Percentiles rank a stretch among this genome's conserved stretches.
Conservation (phyloP, 331 rosid genomes). For the Malus hybrid region DNA sequence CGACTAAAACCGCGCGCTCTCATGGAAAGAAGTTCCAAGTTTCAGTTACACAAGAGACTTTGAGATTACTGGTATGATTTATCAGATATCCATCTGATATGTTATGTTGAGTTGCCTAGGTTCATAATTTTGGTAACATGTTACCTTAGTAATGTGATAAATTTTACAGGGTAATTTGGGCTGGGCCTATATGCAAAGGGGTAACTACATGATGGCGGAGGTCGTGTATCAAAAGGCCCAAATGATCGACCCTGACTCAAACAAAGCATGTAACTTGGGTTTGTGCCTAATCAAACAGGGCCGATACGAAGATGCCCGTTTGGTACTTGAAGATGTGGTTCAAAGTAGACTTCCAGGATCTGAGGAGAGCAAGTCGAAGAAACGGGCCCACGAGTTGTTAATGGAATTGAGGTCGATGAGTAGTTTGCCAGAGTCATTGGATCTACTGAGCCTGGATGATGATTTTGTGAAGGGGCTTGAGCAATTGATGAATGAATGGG, state of each 20-base stretch:
- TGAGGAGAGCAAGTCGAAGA: slow-evolving; percentile 38
- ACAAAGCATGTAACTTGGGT: slow-evolving; percentile 81
- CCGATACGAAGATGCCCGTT: slow-evolving; percentile 45
- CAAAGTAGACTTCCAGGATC: slow-evolving; percentile 47
- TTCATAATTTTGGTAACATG: background rate
- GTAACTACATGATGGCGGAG: slow-evolving; percentile 78
- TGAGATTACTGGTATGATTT: slow-evolving; percentile 33
- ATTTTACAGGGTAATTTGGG: slow-evolving; percentile 70
- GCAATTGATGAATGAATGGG: slow-evolving; percentile 21
- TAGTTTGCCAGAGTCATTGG: slow-evolving; percentile 24
- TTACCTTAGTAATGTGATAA: background rate
- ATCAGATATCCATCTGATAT: background rate
- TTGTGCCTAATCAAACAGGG: slow-evolving; percentile 58
- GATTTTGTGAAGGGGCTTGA: slow-evolving; percentile 78
- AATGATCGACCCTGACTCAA: slow-evolving; percentile 78
- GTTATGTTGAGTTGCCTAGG: background rate
- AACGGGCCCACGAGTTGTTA: slow-evolving; percentile 51
- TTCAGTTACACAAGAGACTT: slow-evolving; percentile 46
- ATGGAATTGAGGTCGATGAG: slow-evolving; percentile 36
- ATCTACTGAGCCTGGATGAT: slow-evolving; percentile 53
- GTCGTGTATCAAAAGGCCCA: slow-evolving; percentile 82
- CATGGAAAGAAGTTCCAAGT: slow-evolving; percentile 53
- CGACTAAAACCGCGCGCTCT: slow-evolving; percentile 49
- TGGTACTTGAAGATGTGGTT: slow-evolving; percentile 45
- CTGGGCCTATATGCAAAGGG: slow-evolving; percentile 93